Percentiles rank a stretch among this genome's conserved stretches.
Evolutionary conservation across 352 stramenopile genomes (phyloP).

Genomic region (Phytophthora parvispora): DNA sequence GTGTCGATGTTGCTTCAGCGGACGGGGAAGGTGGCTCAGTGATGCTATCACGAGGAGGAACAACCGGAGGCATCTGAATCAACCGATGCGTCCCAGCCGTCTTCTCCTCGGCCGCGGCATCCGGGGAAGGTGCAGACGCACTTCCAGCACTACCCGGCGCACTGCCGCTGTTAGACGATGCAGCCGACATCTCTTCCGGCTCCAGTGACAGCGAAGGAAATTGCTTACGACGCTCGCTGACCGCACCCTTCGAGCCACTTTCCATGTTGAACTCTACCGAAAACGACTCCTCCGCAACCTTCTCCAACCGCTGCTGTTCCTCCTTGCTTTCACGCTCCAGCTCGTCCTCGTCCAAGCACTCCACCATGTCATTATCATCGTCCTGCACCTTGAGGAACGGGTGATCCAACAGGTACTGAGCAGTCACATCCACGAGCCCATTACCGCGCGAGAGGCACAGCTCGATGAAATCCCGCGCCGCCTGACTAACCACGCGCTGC

Average conservation of each 20-base stretch:
- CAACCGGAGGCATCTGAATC: conserved; percentile 37
- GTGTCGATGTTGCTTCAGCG: neutral
- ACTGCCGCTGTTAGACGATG: conserved; percentile 30
- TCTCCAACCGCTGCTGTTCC: conserved; percentile 58
- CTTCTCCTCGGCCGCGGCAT: conserved; percentile 57
- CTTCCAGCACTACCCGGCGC: conserved; percentile 23
- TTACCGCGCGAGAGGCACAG: conserved; percentile 86
- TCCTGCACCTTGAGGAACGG: conserved; percentile 84
- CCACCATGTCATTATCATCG: conserved; percentile 84
- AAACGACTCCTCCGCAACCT: conserved; percentile 73
- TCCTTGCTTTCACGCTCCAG: conserved; percentile 61
- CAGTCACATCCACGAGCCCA: conserved; percentile 83
- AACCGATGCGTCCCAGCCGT: conserved; percentile 53
- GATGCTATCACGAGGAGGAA: conserved; percentile 27
- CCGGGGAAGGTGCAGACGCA: conserved; percentile 13
- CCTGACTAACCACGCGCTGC: conserved; percentile 78
- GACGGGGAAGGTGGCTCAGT: conserved; percentile 17
- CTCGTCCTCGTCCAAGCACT: conserved; percentile 78
- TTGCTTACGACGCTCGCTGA: conserved; percentile 59
- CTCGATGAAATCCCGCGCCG: conserved; percentile 87
- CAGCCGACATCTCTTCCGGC: conserved; percentile 56
- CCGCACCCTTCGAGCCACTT: conserved; percentile 61
- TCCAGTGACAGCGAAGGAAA: conserved; percentile 68
- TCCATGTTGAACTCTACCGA: conserved; percentile 83
- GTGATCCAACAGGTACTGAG: conserved; percentile 79